These are phyloP conservation scores for Malus hybrid DNA, from an alignment of 331 rosid species.

Conservation along the genomic window DNA sequence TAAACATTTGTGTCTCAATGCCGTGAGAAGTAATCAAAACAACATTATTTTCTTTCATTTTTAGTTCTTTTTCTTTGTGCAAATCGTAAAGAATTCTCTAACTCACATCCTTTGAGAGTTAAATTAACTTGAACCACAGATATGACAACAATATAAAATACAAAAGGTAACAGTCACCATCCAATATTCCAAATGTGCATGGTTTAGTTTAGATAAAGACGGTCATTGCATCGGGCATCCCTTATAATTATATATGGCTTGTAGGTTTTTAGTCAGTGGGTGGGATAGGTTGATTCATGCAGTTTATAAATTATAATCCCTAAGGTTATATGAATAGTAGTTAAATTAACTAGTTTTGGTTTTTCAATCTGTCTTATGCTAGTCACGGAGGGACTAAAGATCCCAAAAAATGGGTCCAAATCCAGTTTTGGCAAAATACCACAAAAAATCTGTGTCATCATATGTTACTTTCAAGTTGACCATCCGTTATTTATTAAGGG, in stretches of 20 bases:
- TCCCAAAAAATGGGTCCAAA: slow-evolving; percentile 14
- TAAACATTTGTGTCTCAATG: not conserved
- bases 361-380: not conserved
- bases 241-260: too few relatives aligned
- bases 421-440: not conserved
- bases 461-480: slow-evolving; percentile 3
- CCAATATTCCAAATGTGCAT: not conserved
- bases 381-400: slow-evolving; percentile 10
- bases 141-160: too few relatives aligned
- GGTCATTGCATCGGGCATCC: not conserved
- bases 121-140: too few relatives aligned
- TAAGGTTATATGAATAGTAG: too few relatives aligned
- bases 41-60: not conserved
- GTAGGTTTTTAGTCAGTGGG: too few relatives aligned
- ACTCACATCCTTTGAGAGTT: not conserved
- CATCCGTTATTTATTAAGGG: not conserved
- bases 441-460: slow-evolving; percentile 3
- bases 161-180: not conserved
- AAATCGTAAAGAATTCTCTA: not conserved
- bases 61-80: not conserved
- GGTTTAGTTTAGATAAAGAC: not conserved
- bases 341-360: not conserved
- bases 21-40: not conserved
- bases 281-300: too few relatives aligned
- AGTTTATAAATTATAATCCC: too few relatives aligned